Base-by-base conservation (phyloP, 1,139 yeast genomes). In the Diutina neorugosa region DNA sequence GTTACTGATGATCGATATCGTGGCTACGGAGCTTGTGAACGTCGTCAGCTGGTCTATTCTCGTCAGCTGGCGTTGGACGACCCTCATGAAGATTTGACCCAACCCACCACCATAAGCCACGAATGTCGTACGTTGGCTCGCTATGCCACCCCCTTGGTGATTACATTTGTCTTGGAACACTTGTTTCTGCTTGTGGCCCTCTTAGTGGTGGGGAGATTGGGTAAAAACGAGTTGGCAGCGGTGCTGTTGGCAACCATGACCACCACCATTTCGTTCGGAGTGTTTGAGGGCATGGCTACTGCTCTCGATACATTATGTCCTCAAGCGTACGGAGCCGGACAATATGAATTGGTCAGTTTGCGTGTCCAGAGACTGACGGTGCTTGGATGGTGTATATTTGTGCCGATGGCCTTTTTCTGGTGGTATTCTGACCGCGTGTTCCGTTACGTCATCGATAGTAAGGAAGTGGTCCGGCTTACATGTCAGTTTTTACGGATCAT, bases 191-290 rank as follows among this genome's bases (percentile, higher is more conserved):
- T 86, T 53, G 86, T 85, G 11, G 80, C 86, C 59, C 78, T 86
- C 49, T 67, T 86, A 25, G 85, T 84, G 23, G 93, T 85, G 34
- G 89, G 89, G 0, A 88, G 82, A 62, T 64, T 84, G 53, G 93
- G 93, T 27, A 83, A 80, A 54, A 77, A 73, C 54, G 89, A 84
- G 65, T 68, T 85, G 55, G 90, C 90, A 0, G 90, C 91, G 0
- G 96, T 88, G 1, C 86, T 96, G 0, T 71, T 90, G 58, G 96
- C 91, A 0, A 80, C 91, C 2, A 89, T 90, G 96, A 84, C 95
- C 1, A 82, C 93, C 1, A 86, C 93, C 43, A 87, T 90, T 53
- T 82, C 93, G 0, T 78, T 86, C 60, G 95, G 96, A 0, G 70
- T 89, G 1, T 86, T 88, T 64, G 96, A 87, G 67, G 97, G 96